Evolutionary conservation across 257 asterid genomes (phyloP).

Genomic region (Catharanthus roseus): DNA sequence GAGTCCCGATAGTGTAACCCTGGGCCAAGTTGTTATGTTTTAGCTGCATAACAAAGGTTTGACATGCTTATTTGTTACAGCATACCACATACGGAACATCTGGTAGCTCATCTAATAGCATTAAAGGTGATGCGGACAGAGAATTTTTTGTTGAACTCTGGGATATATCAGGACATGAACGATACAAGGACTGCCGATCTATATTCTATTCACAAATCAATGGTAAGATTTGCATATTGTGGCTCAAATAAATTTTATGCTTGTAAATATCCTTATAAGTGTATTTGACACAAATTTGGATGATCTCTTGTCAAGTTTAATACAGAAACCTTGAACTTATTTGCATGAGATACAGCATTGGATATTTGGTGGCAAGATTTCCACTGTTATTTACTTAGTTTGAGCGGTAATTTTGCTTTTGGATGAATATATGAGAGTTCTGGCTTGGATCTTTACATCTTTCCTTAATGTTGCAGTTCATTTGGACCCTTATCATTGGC

Average conservation of each 20-base stretch:
- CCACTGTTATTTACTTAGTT: neutral
- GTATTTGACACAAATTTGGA: neutral
- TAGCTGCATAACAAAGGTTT: slow-evolving; percentile 6
- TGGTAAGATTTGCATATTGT: slow-evolving; percentile 43
- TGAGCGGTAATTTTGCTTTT: neutral
- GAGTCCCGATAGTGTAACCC: slow-evolving; percentile 13
- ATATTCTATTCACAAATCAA: slow-evolving; percentile 90
- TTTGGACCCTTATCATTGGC: neutral
- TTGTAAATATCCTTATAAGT: neutral
- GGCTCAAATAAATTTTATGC: slow-evolving; percentile 1
- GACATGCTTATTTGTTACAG: slow-evolving; percentile 36
- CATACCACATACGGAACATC: slow-evolving; percentile 72
- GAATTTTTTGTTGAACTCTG: slow-evolving; percentile 89
- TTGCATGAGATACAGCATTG: neutral
- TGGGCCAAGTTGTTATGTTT: slow-evolving; percentile 1
- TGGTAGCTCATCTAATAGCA: slow-evolving; percentile 69
- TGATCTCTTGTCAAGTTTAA: neutral
- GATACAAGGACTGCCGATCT: slow-evolving; percentile 88
- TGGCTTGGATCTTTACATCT: neutral
- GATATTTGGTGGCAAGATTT: neutral
- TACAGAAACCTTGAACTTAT: neutral
- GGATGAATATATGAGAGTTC: neutral
- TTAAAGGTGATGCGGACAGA: slow-evolving; percentile 57
- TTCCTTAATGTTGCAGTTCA: neutral
- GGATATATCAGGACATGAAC: slow-evolving; percentile 96